Conservation (phyloP, 2,329 filamentous ascomycete genomes). For the Diaporthe batatas region DNA sequence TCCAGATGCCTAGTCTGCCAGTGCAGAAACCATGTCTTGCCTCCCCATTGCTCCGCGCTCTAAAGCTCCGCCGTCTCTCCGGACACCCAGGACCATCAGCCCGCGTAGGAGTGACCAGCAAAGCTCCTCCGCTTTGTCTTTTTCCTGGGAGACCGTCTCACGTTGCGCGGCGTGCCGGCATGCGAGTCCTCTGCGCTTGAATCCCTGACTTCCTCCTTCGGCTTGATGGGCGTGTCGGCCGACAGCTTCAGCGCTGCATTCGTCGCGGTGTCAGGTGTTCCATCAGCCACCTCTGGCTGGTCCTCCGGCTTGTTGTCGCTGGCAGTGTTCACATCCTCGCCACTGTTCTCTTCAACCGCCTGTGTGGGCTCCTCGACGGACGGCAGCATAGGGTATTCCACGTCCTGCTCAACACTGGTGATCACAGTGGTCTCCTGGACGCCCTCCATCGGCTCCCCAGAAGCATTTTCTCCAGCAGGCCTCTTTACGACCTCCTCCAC, state of each 20-base stretch:
- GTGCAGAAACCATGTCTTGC: background rate
- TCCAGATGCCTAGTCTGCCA: background rate
- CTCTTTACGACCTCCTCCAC: constrained; percentile 27
- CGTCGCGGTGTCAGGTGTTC: background rate
- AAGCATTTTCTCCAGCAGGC: background rate
- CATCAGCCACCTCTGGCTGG: background rate
- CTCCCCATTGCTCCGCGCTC: background rate
- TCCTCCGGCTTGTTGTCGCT: constrained; percentile 1
- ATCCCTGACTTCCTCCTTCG: constrained; percentile 29
- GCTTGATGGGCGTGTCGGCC: constrained; percentile 15
- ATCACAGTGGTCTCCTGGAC: constrained; percentile 24
- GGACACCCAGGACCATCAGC: constrained; percentile 1
- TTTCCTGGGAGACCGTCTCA: constrained; percentile 42
- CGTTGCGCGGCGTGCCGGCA: constrained; percentile 38
- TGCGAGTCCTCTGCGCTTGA: constrained; percentile 40
- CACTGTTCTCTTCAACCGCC: background rate
- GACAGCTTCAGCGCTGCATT: background rate
- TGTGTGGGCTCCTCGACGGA: constrained; percentile 33
- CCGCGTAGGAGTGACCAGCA: constrained; percentile 9
- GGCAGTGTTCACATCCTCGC: background rate
- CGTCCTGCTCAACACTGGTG: constrained; percentile 31
- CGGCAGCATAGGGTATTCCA: constrained; percentile 33
- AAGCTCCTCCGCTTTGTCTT: constrained; percentile 32
- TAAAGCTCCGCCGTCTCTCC: background rate
- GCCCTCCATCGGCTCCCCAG: constrained; percentile 30